Evolutionary conservation across 345 rosid genomes (phyloP).

Genomic region (Eutrema yunnanense): DNA sequence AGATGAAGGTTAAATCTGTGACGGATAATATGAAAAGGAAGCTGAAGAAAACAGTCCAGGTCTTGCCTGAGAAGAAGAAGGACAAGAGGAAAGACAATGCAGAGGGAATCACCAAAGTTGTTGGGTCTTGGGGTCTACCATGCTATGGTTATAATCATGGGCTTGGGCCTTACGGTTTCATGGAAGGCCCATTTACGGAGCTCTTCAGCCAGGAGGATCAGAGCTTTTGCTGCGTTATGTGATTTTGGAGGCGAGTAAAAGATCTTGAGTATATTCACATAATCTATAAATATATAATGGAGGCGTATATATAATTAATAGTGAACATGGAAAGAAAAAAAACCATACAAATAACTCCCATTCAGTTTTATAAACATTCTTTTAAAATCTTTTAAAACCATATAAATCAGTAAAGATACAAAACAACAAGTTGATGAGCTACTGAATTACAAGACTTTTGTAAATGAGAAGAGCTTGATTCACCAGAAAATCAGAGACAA

Average conservation of each 20-base stretch:
- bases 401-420: too few relatives aligned
- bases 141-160: not conserved
- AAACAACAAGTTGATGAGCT: too few relatives aligned
- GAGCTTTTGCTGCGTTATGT: conserved; percentile 13
- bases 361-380: too few relatives aligned
- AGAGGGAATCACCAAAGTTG: conserved; percentile 10
- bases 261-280: not conserved
- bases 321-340: not conserved
- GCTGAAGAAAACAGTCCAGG: conserved; percentile 51
- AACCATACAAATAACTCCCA: too few relatives aligned
- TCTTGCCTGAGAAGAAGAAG: conserved; percentile 64
- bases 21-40: conserved; percentile 41
- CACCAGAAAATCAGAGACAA: too few relatives aligned
- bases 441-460: too few relatives aligned
- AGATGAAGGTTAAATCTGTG: conserved; percentile 59
- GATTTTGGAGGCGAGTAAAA: conserved; percentile 1
- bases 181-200: conserved; percentile 10
- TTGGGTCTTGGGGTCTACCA: conserved; percentile 6
- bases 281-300: not conserved
- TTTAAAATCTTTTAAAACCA: too few relatives aligned
- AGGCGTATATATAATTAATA: not conserved
- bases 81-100: conserved; percentile 32
- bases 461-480: too few relatives aligned
- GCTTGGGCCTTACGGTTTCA: conserved; percentile 12
- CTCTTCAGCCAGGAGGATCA: conserved; percentile 20